Evolutionary conservation across 306 rosid genomes (phyloP).

Genomic region (Sesbania bispinosa): DNA sequence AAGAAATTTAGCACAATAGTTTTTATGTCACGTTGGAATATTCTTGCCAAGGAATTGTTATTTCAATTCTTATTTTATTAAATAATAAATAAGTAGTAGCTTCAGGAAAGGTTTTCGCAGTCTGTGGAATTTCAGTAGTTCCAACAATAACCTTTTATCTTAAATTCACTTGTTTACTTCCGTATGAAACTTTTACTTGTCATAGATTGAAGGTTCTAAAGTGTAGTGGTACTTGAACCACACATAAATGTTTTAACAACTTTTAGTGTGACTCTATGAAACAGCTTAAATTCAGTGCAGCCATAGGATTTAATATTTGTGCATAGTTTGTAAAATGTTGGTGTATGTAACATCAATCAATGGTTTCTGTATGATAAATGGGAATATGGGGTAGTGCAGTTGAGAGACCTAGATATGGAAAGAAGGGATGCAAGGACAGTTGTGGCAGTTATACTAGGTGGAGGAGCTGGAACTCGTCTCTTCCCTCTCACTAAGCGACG

Average conservation of each 20-base stretch:
- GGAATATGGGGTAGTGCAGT: too few species aligned
- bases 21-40: not conserved
- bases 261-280: not conserved
- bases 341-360: too few species aligned
- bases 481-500: slow-evolving; percentile 92
- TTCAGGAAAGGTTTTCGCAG: too few species aligned
- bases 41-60: not conserved
- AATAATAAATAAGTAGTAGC: too few species aligned
- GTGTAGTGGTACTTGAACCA: not conserved
- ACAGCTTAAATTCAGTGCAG: not conserved
- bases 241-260: not conserved
- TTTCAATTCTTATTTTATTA: not conserved
- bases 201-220: too few species aligned
- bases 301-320: not conserved
- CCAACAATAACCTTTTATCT: too few species aligned
- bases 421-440: slow-evolving; percentile 66
- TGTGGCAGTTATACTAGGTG: slow-evolving; percentile 83
- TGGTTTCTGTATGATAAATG: slow-evolving; percentile 23
- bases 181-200: not conserved
- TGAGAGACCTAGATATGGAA: slow-evolving; percentile 54
- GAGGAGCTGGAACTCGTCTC: slow-evolving; percentile 98
- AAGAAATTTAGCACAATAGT: not conserved
- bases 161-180: not conserved
- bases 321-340: not conserved
- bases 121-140: too few species aligned